A percentile compares a stretch with the other conserved stretches of the same genome.
Conservation (phyloP, 768 basidiomycete genomes). For the Trichaptum fuscoviolaceum region DNA sequence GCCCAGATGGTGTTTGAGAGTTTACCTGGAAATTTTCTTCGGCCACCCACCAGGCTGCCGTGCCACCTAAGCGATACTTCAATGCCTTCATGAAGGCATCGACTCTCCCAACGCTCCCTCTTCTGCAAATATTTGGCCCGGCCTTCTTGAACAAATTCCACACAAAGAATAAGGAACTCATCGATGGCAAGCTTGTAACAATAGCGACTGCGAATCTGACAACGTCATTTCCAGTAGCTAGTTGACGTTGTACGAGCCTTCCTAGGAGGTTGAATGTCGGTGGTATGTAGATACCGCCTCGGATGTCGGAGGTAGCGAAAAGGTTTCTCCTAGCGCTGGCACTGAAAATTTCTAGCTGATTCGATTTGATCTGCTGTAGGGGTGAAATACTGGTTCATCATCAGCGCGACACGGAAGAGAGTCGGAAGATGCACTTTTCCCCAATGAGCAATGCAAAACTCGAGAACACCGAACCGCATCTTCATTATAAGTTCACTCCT, state of each 20-base stretch:
- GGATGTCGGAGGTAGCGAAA: neutral
- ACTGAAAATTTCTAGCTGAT: neutral
- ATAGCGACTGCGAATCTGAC: neutral
- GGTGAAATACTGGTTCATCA: neutral
- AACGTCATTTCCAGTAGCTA: neutral
- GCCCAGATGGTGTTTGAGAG: neutral
- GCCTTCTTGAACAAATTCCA: neutral
- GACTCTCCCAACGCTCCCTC: neutral
- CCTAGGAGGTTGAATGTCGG: neutral
- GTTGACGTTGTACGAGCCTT: neutral
- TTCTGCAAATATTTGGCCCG: neutral
- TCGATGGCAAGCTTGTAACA: neutral
- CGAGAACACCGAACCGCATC: neutral
- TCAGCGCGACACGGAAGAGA: neutral
- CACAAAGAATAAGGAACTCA: neutral
- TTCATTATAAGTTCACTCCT: neutral
- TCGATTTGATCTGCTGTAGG: neutral
- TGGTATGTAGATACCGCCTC: neutral
- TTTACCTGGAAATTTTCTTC: neutral
- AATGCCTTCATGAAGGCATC: neutral
- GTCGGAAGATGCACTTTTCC: neutral
- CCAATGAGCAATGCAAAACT: neutral
- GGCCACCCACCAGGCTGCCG: neutral
- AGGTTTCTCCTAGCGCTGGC: neutral
- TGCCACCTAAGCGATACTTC: neutral